Evolutionary conservation across 1,284 basidiomycete genomes (phyloP).

Genomic region (Amylostereum areolatum): DNA sequence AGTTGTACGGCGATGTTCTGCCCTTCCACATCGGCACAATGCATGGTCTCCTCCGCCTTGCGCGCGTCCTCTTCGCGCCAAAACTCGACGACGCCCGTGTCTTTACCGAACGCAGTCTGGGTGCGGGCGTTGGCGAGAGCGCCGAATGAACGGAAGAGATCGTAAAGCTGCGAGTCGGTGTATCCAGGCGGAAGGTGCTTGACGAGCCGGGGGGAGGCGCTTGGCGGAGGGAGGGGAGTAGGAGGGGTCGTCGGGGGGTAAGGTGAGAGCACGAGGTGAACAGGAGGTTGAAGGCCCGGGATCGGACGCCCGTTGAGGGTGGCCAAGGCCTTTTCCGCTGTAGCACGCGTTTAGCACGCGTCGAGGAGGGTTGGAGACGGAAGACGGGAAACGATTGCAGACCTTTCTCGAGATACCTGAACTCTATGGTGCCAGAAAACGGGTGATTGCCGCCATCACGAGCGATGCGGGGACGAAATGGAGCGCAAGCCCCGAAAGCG

Average conservation of each 20-base stretch:
- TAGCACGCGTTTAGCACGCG: conserved; percentile 9
- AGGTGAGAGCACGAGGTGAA: conserved; percentile 63
- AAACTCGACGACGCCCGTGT: conserved; percentile 77
- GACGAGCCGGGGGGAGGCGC: conserved; percentile 67
- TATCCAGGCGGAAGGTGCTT: conserved; percentile 68
- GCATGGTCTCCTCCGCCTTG: conserved; percentile 70
- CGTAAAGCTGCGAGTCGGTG: conserved; percentile 73
- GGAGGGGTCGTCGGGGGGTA: conserved; percentile 68
- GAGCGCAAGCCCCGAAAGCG: conserved; percentile 65
- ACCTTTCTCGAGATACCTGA: conserved; percentile 76
- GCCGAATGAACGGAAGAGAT: conserved; percentile 67
- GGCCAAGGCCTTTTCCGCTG: conserved; percentile 85
- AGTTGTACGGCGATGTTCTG: conserved; percentile 76
- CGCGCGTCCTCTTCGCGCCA: conserved; percentile 85
- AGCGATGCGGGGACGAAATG: conserved; percentile 69
- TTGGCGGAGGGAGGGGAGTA: conserved; percentile 65
- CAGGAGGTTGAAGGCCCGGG: conserved; percentile 47
- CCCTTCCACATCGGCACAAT: conserved; percentile 74
- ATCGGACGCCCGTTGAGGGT: conserved; percentile 73
- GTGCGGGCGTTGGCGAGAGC: conserved; percentile 65
- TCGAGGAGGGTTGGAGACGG: conserved; percentile 3
- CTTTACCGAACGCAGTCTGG: conserved; percentile 65
- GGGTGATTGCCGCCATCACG: conserved; percentile 50
- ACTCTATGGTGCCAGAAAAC: conserved; percentile 68
- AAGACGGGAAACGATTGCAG: conserved; percentile 16